Evolutionary conservation across 192 early-diverging fungal species (phyloP).

Genomic region (Coemansia sp.): DNA sequence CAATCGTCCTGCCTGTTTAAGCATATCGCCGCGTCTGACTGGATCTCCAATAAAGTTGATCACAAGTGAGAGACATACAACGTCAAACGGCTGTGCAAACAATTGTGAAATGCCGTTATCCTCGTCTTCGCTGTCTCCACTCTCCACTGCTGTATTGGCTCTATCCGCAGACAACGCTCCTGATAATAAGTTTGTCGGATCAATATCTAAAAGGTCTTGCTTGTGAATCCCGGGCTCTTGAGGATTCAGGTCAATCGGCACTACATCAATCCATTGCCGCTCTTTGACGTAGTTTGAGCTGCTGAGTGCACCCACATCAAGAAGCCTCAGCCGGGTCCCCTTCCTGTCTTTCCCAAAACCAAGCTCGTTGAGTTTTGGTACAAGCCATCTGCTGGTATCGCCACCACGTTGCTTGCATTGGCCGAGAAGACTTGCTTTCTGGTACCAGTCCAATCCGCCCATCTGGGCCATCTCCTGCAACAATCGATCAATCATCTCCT

Average conservation of each 20-base stretch:
- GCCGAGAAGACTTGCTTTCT: constrained; percentile 78
- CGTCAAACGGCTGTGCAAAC: constrained; percentile 59
- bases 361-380: constrained; percentile 58
- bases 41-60: constrained; percentile 90
- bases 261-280: constrained; percentile 65
- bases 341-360: constrained; percentile 6
- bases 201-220: constrained; percentile 82
- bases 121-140: constrained; percentile 38
- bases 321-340: constrained; percentile 51
- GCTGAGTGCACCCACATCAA: constrained; percentile 86
- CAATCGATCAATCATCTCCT: constrained; percentile 31
- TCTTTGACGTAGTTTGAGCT: constrained; percentile 74
- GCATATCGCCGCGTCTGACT: constrained; percentile 68
- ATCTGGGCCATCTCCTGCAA: constrained; percentile 53
- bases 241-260: constrained; percentile 86
- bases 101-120: constrained; percentile 22
- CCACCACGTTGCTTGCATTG: constrained; percentile 81
- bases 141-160: neutral
- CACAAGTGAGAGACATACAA: constrained; percentile 79
- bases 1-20: constrained; percentile 54
- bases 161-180: neutral
- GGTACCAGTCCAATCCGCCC: constrained; percentile 88
- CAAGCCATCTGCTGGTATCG: constrained; percentile 81
- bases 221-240: constrained; percentile 69
- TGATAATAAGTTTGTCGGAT: neutral